These are phyloP conservation scores for Sporisorium graminicola DNA, from an alignment of 1,284 basidiomycete species.

Conservation along the genomic window DNA sequence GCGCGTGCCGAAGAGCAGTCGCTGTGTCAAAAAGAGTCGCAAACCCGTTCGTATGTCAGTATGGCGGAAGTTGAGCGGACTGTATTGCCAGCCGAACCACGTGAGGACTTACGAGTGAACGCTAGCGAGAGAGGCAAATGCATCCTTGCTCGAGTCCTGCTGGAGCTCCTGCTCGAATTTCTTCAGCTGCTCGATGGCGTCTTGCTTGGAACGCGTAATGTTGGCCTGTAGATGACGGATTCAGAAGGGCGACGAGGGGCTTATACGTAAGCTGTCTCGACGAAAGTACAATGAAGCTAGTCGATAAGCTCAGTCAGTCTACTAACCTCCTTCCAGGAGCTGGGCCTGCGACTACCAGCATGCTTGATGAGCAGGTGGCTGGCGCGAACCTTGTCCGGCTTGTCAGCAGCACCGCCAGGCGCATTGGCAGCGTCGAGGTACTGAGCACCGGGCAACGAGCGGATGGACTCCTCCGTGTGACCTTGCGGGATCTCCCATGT, in stretches of 20 bases:
- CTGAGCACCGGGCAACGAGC: conserved; percentile 62
- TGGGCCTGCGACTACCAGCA: conserved; percentile 83
- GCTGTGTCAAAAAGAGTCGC: conserved; percentile 30
- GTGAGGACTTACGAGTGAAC: conserved; percentile 57
- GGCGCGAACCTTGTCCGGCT: conserved; percentile 80
- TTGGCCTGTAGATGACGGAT: conserved; percentile 73
- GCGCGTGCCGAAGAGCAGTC: conserved; percentile 67
- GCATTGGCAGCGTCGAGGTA: conserved; percentile 55
- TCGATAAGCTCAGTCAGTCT: no score
- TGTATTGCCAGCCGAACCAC: no score
- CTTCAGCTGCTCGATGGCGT: conserved; percentile 83
- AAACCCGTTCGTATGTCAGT: not conserved
- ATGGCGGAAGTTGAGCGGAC: not conserved
- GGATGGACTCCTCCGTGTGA: conserved; percentile 72
- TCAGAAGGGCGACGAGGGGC: no score
- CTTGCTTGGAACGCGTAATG: conserved; percentile 90
- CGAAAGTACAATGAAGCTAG: no score
- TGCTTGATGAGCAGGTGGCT: conserved; percentile 97
- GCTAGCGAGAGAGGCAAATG: conserved; percentile 62
- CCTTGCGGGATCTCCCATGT: conserved; percentile 84
- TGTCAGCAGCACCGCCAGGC: conserved; percentile 52
- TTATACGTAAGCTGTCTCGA: no score
- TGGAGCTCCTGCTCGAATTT: conserved; percentile 56
- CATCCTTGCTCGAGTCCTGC: conserved; percentile 50
- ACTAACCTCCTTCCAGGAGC: conserved; percentile 70